Conservation (phyloP, 1,139 yeast genomes). For the Suhomyces bribrorum region DNA sequence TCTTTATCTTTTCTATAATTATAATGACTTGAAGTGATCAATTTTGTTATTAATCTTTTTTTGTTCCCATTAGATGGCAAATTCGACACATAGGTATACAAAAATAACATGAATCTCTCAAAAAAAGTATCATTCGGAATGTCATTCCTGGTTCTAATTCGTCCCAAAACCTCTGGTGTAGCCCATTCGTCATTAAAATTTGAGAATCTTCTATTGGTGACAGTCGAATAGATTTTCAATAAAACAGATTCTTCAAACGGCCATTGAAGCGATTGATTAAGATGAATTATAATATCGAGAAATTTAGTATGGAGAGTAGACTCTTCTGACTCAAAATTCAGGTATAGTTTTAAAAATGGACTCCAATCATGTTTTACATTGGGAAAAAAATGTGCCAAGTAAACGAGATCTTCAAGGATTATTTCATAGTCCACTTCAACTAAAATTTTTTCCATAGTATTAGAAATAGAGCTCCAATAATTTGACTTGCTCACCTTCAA, state of each 20-base stretch:
- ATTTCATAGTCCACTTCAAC: conserved; percentile 15
- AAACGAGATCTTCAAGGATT: conserved; percentile 17
- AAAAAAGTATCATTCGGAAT: conserved; percentile 38
- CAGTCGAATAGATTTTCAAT: conserved; percentile 29
- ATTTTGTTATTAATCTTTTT: conserved; percentile 38
- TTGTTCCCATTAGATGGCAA: conserved; percentile 27
- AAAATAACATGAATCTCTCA: conserved; percentile 39
- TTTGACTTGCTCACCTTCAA: conserved; percentile 14
- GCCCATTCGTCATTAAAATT: conserved; percentile 39
- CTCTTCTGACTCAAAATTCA: conserved; percentile 14
- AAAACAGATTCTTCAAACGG: conserved; percentile 39
- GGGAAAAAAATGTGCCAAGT: conserved; percentile 19
- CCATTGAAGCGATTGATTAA: conserved; percentile 35
- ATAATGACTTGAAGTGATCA: conserved; percentile 41
- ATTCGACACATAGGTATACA: conserved; percentile 37
- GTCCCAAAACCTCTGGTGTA: conserved; percentile 28
- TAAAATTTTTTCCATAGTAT: conserved; percentile 18
- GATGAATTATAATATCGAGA: conserved; percentile 31
- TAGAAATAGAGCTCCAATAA: conserved; percentile 25
- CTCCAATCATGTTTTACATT: conserved; percentile 25
- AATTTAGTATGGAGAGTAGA: conserved; percentile 28
- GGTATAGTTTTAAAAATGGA: conserved; percentile 26
- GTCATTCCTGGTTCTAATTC: conserved; percentile 31
- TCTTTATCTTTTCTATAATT: conserved; percentile 28
- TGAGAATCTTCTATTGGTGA: conserved; percentile 38